A percentile compares a stretch with the other conserved stretches of the same genome.
These are phyloP conservation scores for Trametes pubescens DNA, from an alignment of 1,284 basidiomycete species.

Conservation along the genomic window DNA sequence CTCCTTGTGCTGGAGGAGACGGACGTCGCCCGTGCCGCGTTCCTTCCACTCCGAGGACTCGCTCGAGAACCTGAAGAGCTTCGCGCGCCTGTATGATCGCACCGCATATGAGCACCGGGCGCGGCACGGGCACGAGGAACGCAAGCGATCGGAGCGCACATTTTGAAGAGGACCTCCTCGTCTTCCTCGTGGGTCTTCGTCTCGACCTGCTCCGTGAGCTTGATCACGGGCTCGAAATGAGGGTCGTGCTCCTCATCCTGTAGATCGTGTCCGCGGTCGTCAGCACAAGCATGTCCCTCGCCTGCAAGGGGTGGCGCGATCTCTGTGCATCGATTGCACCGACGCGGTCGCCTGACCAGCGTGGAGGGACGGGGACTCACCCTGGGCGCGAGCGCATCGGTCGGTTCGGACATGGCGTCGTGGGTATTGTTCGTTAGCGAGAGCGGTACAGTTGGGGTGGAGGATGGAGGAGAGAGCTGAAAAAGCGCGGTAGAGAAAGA, in stretches of 20 bases:
- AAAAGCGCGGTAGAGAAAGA: conserved; percentile 41
- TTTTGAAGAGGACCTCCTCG: conserved; percentile 95
- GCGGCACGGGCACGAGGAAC: conserved; percentile 31
- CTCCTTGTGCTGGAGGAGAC: conserved; percentile 88
- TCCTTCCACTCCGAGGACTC: conserved; percentile 95
- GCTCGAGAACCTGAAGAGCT: conserved; percentile 96
- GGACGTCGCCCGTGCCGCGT: conserved; percentile 92
- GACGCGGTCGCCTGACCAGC: conserved; percentile 27
- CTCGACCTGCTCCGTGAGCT: conserved; percentile 96
- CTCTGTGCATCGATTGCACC: conserved; percentile 40
- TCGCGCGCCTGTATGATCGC: conserved; percentile 81
- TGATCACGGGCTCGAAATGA: conserved; percentile 97
- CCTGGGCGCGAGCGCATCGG: conserved; percentile 69
- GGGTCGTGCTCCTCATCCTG: conserved; percentile 89
- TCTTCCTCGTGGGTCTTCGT: conserved; percentile 97
- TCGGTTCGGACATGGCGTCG: conserved; percentile 64
- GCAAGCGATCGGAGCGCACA: conserved; percentile 66
- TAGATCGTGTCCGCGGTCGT: conserved; percentile 24
- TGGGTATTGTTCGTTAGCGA: conserved; percentile 31
- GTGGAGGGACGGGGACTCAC: conserved; percentile 51
- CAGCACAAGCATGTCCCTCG: conserved; percentile 21
- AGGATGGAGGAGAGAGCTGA: conserved; percentile 44
- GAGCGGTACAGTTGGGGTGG: conserved; percentile 33
- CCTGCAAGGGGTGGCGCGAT: conserved; percentile 31
- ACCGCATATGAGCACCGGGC: conserved; percentile 23